Evolutionary conservation across 2,329 filamentous ascomycete genomes (phyloP).

Genomic region (Didymella pomorum): DNA sequence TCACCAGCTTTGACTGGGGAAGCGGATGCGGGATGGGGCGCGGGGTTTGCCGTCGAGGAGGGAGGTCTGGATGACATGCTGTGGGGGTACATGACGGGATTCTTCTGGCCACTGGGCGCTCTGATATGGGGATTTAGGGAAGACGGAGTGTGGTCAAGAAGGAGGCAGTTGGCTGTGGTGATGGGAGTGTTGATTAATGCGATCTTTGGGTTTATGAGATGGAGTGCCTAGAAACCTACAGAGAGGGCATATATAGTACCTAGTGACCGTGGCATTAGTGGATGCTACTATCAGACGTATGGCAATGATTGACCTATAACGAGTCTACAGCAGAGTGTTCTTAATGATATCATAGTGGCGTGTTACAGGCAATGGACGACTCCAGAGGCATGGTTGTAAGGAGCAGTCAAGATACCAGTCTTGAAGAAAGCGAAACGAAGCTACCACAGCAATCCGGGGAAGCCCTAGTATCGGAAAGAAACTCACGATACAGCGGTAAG

Average conservation of each 20-base stretch:
- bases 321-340: neutral
- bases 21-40: conserved; percentile 57
- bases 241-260: neutral
- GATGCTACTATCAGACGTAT: neutral
- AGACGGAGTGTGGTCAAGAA: conserved; percentile 83
- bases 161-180: conserved; percentile 85
- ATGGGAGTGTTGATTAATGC: conserved; percentile 84
- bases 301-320: neutral
- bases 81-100: conserved; percentile 87
- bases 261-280: neutral
- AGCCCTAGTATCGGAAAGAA: conserved; percentile 17
- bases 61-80: conserved; percentile 84
- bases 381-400: neutral
- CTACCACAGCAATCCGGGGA: conserved; percentile 17
- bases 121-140: conserved; percentile 85
- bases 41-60: conserved; percentile 62
- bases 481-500: conserved; percentile 7
- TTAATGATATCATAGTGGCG: neutral
- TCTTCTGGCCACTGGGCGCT: conserved; percentile 92
- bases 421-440: conserved; percentile 2
- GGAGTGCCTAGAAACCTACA: conserved; percentile 2
- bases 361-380: neutral
- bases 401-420: neutral
- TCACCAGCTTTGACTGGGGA: conserved; percentile 51
- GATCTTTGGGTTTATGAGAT: conserved; percentile 68